Conservation (phyloP, 345 rosid genomes). For the Lenwebbia sp. region DNA sequence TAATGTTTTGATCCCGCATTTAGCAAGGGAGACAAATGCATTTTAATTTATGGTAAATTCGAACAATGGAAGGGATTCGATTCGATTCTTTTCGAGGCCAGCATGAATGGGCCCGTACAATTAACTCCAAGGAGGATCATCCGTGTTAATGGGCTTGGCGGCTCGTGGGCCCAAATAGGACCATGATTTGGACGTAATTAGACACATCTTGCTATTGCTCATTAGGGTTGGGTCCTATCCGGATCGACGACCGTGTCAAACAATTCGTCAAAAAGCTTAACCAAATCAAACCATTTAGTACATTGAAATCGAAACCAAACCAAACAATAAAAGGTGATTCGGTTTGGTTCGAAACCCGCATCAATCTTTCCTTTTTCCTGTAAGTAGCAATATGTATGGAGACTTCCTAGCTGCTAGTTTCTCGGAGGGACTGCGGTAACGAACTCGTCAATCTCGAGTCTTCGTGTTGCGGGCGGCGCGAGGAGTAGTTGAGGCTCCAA, state of each 20-base stretch:
- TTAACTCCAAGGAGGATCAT: background rate
- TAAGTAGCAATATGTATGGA: background rate
- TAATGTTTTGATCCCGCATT: too few species aligned
- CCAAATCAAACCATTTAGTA: background rate
- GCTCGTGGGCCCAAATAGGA: background rate
- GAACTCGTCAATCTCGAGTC: background rate
- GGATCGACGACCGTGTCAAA: accelerated
- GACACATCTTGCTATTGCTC: background rate
- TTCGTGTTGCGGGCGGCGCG: accelerated
- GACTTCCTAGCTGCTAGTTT: background rate
- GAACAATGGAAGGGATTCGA: background rate
- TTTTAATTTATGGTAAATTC: background rate
- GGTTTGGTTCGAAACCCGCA: too few species aligned
- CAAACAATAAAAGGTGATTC: too few species aligned
- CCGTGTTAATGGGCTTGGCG: background rate
- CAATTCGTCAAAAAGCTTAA: background rate
- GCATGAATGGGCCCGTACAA: background rate
- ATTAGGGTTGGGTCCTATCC: background rate
- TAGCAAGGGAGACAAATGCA: background rate
- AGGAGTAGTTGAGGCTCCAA: background rate
- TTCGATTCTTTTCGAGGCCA: background rate
- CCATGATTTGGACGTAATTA: background rate
- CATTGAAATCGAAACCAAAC: too few species aligned
- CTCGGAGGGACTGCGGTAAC: background rate
- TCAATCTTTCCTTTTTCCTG: too few species aligned